Base-by-base conservation (phyloP, 257 asterid genomes). In the Fraxinus quadrangulata region DNA sequence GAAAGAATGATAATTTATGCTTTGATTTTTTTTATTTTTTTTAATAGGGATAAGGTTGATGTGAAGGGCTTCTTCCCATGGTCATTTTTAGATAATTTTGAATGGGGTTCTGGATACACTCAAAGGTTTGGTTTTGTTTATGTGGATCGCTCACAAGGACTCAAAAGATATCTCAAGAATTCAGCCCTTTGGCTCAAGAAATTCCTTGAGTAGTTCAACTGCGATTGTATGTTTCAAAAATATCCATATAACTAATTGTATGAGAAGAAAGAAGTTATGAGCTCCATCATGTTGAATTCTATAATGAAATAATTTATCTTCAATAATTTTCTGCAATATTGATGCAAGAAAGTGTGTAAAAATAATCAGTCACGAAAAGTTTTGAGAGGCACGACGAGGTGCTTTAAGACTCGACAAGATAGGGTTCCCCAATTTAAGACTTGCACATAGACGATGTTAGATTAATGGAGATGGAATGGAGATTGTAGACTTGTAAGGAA, bases 1-100 rank as follows among this genome's bases (percentile, higher is more conserved):
- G 12, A 51, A 11, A 65, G 26, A 34, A 16, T 13, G 2, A 37
- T 28, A 21, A 8, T 75, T 6, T 65, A 45, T 11, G 3, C 19
- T 3, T 5, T 45, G 19, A 12, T 45, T 13, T 45, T 45, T 40
- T 12, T 45, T 45, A 30, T 1, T 28, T 31, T 31, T 2, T 31
- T 31, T 31, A 2, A 31, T 82, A 88, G 92, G 63, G 26, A 81
- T 2, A 86, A 89, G 5, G 90, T 83, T 47, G 77, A 83, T 4
- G 88, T 89, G 0, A 87, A 87, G 79, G 93, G 93, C 0, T 86
- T 81, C 13, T 71, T 89, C 14, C 79, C 83, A n/a, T 87, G 93
- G 91, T 79, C 90, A 1, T 87, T 84, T 74, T 45, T 85, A 30
- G 93, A 89, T 70, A 73, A 67, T 45, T 83, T 84, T 59, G 89